These are phyloP conservation scores for Periconia macrospinosa DNA, from an alignment of 2,329 filamentous ascomycete species.

Conservation along the genomic window DNA sequence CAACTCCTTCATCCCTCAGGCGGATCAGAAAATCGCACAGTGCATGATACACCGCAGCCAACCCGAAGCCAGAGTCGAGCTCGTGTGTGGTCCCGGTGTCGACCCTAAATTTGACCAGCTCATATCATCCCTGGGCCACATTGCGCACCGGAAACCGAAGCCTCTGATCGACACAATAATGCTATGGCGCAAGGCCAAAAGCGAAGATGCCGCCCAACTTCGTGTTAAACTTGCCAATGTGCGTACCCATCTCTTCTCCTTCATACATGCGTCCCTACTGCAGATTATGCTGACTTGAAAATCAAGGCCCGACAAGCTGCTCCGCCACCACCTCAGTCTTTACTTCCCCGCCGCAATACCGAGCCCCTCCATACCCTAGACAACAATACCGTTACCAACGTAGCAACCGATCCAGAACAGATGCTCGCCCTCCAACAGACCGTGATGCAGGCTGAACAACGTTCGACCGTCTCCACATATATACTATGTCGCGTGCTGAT, in stretches of 20 bases:
- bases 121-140: conserved; percentile 89
- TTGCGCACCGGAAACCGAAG: conserved; percentile 91
- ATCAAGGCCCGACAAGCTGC: conserved; percentile 33
- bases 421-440: conserved; percentile 64
- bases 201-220: conserved; percentile 68
- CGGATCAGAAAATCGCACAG: conserved; percentile 93
- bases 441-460: conserved; percentile 78
- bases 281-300: conserved; percentile 16
- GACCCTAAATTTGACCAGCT: conserved; percentile 92
- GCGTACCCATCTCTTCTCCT: conserved; percentile 2
- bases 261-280: not conserved
- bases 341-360: conserved; percentile 41
- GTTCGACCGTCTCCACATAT: conserved; percentile 93
- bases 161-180: conserved; percentile 96
- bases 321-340: conserved; percentile 23
- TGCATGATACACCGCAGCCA: conserved; percentile 81
- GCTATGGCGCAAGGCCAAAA: conserved; percentile 96
- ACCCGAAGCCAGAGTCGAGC: conserved; percentile 80
- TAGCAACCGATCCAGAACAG: conserved; percentile 31
- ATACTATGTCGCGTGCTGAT: conserved; percentile 91
- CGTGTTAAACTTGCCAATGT: conserved; percentile 36
- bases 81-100: conserved; percentile 85
- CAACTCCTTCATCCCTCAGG: conserved; percentile 93
- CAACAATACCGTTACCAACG: conserved; percentile 23
- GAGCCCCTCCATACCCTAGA: conserved; percentile 35